Evolutionary conservation across 1,284 basidiomycete genomes (phyloP), one percentile per base, ranked within the genome.

Genomic region (Cryptococcus sp.): DNA sequence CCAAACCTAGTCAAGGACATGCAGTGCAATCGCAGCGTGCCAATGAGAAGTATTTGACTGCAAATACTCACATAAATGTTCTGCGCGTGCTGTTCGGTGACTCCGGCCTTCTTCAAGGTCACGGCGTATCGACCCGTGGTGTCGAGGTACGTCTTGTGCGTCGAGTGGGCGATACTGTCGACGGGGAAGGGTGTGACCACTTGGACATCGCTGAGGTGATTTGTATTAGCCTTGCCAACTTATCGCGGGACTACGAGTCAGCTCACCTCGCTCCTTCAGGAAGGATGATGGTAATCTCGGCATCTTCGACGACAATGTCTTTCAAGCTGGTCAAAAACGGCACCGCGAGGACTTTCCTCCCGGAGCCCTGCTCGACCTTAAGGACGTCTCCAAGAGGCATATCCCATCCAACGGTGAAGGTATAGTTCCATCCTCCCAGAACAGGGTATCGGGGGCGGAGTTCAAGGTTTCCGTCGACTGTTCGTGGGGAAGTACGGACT

Each of bases 351-450:
- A 90, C 82, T 68, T 83, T 84, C 56, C 55, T 73, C 68, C 82
- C 84, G n/a, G 56, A 63, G 20, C 54, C 62, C 42, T 85, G 85
- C 77, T 80, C 66, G 77, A 54, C 56, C 61, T 71, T 76, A 45
- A 82, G 58, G 19, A 70, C 75, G 69, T 93, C 88, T n/a, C 77
- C 81, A 47, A 96, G 81, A 20, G 91, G 88, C 10, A 88, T 83
- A 70, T 98, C 93, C 84, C 89, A 99, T 3, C 96, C 96, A 13
- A 98, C 83, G 5, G 89, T 92, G 80, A 95, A 99, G 45, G 83
- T 86, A 79, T 96, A 99, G 76, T 97, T 98, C 96, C 96, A 99
- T 19, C 95, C 93, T 30, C 96, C 96, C 61, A 98, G 79, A 25
- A 99, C 71, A 8, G 96, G 96, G 77, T 94, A 99, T 41, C 96